These are phyloP conservation scores for Alnus glutinosa DNA, from an alignment of 306 rosid species.

Conservation along the genomic window DNA sequence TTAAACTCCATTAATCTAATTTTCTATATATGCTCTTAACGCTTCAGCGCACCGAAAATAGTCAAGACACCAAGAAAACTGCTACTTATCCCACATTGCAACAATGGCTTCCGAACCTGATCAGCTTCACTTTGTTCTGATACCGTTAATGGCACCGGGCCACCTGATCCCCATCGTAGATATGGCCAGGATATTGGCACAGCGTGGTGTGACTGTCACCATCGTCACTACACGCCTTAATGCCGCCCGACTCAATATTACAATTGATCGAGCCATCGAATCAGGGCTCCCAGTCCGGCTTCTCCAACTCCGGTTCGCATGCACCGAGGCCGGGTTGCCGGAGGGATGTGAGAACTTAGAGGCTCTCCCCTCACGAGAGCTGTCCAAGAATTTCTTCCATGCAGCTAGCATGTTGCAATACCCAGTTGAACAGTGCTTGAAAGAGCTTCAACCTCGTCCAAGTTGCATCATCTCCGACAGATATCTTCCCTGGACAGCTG, in stretches of 20 bases:
- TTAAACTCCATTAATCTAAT: no score
- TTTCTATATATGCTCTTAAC: no score
- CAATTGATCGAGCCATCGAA: not conserved
- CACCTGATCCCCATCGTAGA: slow-evolving; percentile 28
- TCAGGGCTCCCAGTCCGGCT: not conserved
- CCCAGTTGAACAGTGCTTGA: slow-evolving; percentile 7
- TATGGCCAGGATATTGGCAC: slow-evolving; percentile 27
- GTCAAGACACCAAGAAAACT: no score
- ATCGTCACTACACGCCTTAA: slow-evolving; percentile 22
- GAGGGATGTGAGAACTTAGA: slow-evolving; percentile 27
- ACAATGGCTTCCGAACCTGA: no score
- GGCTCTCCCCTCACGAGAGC: slow-evolving; percentile 14
- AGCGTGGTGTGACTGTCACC: slow-evolving; percentile 22
- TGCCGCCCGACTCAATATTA: slow-evolving; percentile 4
- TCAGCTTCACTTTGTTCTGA: no score
- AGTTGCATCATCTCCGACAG: slow-evolving; percentile 30
- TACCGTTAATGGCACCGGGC: not conserved
- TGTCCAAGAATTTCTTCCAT: slow-evolving; percentile 9
- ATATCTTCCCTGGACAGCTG: slow-evolving; percentile 20
- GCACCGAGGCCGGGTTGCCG: slow-evolving; percentile 24
- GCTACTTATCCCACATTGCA: no score
- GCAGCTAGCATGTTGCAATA: slow-evolving; percentile 8
- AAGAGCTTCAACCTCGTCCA: slow-evolving; percentile 15
- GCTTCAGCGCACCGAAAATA: no score
- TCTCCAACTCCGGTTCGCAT: slow-evolving; percentile 11